Conservation (phyloP, 768 basidiomycete species). For the Chalciporus pseudorubinellus region DNA sequence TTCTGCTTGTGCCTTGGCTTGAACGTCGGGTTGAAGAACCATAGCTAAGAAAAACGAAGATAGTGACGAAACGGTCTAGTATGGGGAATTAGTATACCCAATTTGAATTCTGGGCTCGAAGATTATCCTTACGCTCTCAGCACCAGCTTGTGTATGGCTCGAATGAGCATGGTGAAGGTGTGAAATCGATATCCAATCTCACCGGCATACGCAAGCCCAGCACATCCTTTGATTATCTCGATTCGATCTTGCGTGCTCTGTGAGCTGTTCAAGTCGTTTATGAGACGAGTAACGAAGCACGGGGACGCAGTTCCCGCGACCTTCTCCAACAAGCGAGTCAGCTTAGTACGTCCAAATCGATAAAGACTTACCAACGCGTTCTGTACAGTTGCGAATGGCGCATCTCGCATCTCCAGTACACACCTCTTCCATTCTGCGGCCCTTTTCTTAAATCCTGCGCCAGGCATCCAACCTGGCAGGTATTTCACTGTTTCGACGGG, state of each 20-base stretch:
- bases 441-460: constrained; percentile 49
- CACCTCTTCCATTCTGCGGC: constrained; percentile 49
- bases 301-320: constrained; percentile 27
- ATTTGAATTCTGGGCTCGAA: not conserved
- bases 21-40: constrained; percentile 28
- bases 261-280: constrained; percentile 16
- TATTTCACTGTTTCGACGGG: constrained; percentile 41
- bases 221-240: constrained; percentile 40
- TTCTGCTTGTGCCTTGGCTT: constrained; percentile 31
- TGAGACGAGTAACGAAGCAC: constrained; percentile 31
- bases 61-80: constrained; percentile 30
- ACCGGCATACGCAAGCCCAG: constrained; percentile 50
- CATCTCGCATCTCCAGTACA: constrained; percentile 47
- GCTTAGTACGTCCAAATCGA: not conserved
- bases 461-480: constrained; percentile 51
- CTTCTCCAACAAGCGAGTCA: constrained; percentile 12
- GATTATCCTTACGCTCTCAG: constrained; percentile 33
- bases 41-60: constrained; percentile 32
- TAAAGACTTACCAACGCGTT: constrained; percentile 36
- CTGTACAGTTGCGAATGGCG: constrained; percentile 40
- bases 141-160: constrained; percentile 33
- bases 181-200: constrained; percentile 5
- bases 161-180: constrained; percentile 5
- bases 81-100: constrained; percentile 1
- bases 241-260: constrained; percentile 20